These are phyloP conservation scores for Pluteus cervinus DNA, from an alignment of 768 basidiomycete species.

Conservation along the genomic window DNA sequence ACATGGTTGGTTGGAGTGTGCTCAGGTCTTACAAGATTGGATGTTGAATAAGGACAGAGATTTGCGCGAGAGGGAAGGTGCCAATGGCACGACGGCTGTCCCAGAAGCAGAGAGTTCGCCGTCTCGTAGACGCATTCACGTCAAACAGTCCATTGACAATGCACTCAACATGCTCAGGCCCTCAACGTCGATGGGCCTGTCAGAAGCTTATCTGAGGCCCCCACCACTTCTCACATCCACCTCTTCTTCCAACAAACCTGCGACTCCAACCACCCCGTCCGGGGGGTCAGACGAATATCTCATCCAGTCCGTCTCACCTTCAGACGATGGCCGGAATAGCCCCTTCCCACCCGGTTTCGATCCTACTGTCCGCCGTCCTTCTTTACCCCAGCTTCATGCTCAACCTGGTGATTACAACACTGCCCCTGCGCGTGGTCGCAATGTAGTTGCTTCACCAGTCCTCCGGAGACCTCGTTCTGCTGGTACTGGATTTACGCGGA, in stretches of 20 bases:
- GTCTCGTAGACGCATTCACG: constrained; percentile 43
- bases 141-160: constrained; percentile 78
- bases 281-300: too few species aligned
- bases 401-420: too few species aligned
- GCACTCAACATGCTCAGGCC: constrained; percentile 50
- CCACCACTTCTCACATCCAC: too few species aligned
- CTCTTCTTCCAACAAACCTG: constrained; percentile 3
- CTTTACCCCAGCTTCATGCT: constrained; percentile 57
- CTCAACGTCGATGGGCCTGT: constrained; percentile 24
- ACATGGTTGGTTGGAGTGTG: constrained; percentile 76
- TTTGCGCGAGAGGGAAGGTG: constrained; percentile 44
- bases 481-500: constrained; percentile 55
- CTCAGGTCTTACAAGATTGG: constrained; percentile 67
- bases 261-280: not conserved
- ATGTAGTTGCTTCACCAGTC: constrained; percentile 20
- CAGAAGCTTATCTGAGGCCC: constrained; percentile 17
- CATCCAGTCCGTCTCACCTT: constrained; percentile 18
- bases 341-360: constrained; percentile 28
- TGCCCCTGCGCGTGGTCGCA: constrained; percentile 26
- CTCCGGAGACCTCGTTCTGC: constrained; percentile 64
- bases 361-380: constrained; percentile 52
- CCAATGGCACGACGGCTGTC: constrained; percentile 13
- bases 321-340: constrained; percentile 23
- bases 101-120: not conserved
- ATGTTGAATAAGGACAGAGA: constrained; percentile 55